Conservation (phyloP, 1,139 yeast species). For the Blastobotrys raffinosifermentans region DNA sequence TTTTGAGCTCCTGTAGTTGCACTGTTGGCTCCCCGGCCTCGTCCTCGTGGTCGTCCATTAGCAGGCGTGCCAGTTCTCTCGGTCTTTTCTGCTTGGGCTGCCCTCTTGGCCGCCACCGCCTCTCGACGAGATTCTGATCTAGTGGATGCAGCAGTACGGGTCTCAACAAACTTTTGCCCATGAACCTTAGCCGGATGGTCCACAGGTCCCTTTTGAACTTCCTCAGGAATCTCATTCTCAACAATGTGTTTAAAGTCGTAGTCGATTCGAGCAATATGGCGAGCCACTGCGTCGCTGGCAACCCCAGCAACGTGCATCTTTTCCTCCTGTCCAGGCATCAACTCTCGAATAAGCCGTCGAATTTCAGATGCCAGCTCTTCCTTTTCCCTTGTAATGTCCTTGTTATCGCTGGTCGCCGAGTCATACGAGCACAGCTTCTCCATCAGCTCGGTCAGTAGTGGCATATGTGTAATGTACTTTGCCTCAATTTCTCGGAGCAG, state of each 20-base stretch:
- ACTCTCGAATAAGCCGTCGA: constrained; percentile 43
- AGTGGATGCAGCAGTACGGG: constrained; percentile 37
- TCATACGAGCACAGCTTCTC: constrained; percentile 41
- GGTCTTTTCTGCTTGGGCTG: constrained; percentile 32
- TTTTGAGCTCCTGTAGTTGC: constrained; percentile 6
- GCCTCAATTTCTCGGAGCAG: constrained; percentile 90
- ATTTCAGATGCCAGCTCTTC: constrained; percentile 36
- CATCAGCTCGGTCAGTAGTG: constrained; percentile 57
- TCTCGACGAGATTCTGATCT: constrained; percentile 73
- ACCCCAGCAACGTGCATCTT: constrained; percentile 96
- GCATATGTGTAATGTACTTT: constrained; percentile 73
- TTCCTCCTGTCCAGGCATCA: constrained; percentile 91
- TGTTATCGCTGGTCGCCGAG: constrained; percentile 15
- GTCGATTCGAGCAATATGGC: constrained; percentile 68
- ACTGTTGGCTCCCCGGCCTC: constrained; percentile 9
- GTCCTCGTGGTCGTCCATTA: constrained; percentile 5
- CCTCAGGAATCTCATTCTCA: constrained; percentile 66
- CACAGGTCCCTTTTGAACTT: constrained; percentile 56
- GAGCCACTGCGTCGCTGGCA: constrained; percentile 71
- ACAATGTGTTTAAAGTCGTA: constrained; percentile 68
- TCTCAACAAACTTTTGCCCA: constrained; percentile 19
- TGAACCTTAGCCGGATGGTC: constrained; percentile 71
- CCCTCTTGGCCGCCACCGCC: constrained; percentile 84
- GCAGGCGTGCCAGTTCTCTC: constrained; percentile 12
- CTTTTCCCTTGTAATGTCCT: constrained; percentile 25